These are phyloP conservation scores for Cadophora luteo-olivacea DNA, from an alignment of 2,329 filamentous ascomycete species.

Conservation along the genomic window DNA sequence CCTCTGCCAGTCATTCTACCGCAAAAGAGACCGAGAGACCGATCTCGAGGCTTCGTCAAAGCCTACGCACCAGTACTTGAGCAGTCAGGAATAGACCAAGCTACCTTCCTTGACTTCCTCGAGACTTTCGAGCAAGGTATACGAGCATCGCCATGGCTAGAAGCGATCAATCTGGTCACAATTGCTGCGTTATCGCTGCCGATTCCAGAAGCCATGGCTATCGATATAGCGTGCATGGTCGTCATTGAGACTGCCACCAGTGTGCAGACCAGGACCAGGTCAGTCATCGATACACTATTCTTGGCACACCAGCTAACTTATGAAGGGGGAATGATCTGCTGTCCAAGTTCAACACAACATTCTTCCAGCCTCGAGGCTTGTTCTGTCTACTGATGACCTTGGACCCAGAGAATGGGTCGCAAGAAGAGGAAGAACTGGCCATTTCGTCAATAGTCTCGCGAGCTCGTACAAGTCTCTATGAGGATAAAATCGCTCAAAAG, in stretches of 20 bases:
- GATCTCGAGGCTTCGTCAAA: conserved; percentile 55
- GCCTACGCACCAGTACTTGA: conserved; percentile 57
- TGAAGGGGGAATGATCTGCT: conserved; percentile 42
- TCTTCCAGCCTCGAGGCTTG: conserved; percentile 62
- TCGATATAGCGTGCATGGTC: conserved; percentile 51
- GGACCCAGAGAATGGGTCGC: conserved; percentile 44
- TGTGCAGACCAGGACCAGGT: conserved; percentile 7
- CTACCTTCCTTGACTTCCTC: conserved; percentile 56
- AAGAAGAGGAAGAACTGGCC: not conserved
- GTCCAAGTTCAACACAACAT: conserved; percentile 57
- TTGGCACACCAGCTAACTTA: not conserved
- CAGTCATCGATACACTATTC: not conserved
- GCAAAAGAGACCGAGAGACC: conserved; percentile 55
- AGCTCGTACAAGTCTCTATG: not conserved
- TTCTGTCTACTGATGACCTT: conserved; percentile 60
- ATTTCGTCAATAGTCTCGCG: conserved; percentile 1
- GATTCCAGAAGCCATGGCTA: conserved; percentile 48
- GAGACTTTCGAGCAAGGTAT: conserved; percentile 53
- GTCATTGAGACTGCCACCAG: conserved; percentile 29
- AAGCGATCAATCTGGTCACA: conserved; percentile 50
- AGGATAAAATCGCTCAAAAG: not conserved
- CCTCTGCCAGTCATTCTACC: conserved; percentile 56
- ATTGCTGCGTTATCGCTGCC: conserved; percentile 49
- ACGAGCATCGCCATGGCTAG: conserved; percentile 47
- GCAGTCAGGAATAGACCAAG: conserved; percentile 53